Conservation (phyloP, 2,329 filamentous ascomycete genomes). For the Fonsecaea pedrosoi region DNA sequence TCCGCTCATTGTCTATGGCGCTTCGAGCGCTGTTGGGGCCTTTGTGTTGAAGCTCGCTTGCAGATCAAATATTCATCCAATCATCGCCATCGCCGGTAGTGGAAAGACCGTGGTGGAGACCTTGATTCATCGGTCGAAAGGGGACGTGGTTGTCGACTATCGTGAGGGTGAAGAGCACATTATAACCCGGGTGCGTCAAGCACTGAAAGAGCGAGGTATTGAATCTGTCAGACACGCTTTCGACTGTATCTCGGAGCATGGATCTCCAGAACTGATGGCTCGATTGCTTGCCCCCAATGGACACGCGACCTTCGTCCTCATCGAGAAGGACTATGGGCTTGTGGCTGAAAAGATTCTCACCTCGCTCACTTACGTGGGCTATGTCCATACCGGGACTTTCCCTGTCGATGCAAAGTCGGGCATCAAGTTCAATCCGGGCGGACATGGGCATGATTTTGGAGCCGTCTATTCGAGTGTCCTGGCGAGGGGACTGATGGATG, state of each 20-base stretch:
- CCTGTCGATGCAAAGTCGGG: not conserved
- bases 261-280: constrained; percentile 54
- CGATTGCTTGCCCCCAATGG: constrained; percentile 51
- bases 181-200: constrained; percentile 53
- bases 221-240: constrained; percentile 59
- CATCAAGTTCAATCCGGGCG: constrained; percentile 37
- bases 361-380: constrained; percentile 18
- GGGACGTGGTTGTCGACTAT: constrained; percentile 68
- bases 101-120: constrained; percentile 18
- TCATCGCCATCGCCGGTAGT: constrained; percentile 65
- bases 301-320: constrained; percentile 16
- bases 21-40: constrained; percentile 62
- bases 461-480: constrained; percentile 54
- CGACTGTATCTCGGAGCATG: constrained; percentile 64
- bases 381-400: constrained; percentile 10
- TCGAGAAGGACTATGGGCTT: constrained; percentile 12
- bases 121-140: constrained; percentile 59
- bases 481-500: constrained; percentile 54
- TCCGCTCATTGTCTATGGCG: constrained; percentile 62
- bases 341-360: constrained; percentile 13
- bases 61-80: constrained; percentile 64
- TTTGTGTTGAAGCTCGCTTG: constrained; percentile 65
- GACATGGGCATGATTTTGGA: constrained; percentile 49
- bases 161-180: constrained; percentile 62
- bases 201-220: constrained; percentile 49